A percentile compares a stretch with the other conserved stretches of the same genome.
Evolutionary conservation across 169 alveolate genomes (phyloP).

Genomic region (Babesia bigemina): DNA sequence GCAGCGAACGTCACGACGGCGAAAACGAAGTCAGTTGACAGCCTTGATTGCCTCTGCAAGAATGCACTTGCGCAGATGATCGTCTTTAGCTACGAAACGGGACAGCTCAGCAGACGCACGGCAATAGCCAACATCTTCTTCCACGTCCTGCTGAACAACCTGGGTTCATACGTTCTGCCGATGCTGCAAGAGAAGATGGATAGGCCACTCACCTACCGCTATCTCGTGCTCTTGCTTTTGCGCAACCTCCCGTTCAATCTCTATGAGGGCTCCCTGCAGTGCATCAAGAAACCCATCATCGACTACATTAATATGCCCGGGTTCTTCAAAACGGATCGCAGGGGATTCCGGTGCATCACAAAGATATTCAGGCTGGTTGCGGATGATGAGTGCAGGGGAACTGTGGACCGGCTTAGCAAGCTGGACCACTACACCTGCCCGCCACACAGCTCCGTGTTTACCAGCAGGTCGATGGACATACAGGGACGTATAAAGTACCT

Average conservation of each 20-base stretch:
- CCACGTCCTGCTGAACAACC: constrained; percentile 45
- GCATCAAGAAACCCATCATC: constrained; percentile 47
- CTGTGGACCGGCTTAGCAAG: constrained; percentile 41
- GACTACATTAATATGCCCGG: constrained; percentile 47
- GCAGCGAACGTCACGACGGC: background rate
- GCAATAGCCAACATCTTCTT: constrained; percentile 50
- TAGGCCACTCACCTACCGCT: constrained; percentile 35
- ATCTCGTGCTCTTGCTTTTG: constrained; percentile 52
- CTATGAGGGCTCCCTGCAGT: constrained; percentile 51
- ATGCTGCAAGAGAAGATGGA: constrained; percentile 46
- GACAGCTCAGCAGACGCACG: constrained; percentile 57
- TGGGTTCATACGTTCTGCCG: constrained; percentile 50
- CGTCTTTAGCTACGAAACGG: constrained; percentile 47
- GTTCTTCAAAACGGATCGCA: constrained; percentile 60
- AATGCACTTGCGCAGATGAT: constrained; percentile 57
- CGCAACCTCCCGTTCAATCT: constrained; percentile 54
- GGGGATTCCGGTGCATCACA: constrained; percentile 33
- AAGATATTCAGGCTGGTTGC: constrained; percentile 48
- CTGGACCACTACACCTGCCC: constrained; percentile 62
- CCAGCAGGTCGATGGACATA: constrained; percentile 36
- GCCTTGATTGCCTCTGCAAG: constrained; percentile 21
- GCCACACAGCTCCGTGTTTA: constrained; percentile 53
- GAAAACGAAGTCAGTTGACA: constrained; percentile 4
- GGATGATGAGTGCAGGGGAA: constrained; percentile 60
- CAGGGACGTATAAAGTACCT: constrained; percentile 49